Percentiles rank a stretch among this genome's conserved stretches.
Conservation (phyloP, 768 basidiomycete genomes). For the Exidia glandulosa region DNA sequence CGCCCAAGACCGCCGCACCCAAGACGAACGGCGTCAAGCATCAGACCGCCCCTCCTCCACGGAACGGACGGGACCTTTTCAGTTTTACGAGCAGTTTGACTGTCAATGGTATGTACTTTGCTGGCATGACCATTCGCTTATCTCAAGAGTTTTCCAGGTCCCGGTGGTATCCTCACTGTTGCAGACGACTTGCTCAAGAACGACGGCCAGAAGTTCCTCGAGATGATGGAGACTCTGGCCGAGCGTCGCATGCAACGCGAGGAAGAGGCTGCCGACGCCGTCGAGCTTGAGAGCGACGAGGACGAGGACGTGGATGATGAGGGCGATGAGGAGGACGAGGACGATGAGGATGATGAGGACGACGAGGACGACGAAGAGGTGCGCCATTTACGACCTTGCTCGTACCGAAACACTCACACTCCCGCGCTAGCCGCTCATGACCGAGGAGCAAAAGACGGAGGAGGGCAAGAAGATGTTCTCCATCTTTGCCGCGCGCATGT, state of each 20-base stretch:
- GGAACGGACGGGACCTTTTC: constrained; percentile 58
- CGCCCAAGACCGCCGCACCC: background rate
- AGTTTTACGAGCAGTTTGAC: constrained; percentile 76
- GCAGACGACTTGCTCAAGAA: constrained; percentile 98
- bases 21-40: background rate
- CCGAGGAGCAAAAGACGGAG: constrained; percentile 97
- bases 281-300: constrained; percentile 48
- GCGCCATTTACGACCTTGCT: constrained; percentile 8
- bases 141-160: constrained; percentile 33
- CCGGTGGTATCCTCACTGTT: constrained; percentile 93
- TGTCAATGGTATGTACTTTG: constrained; percentile 51
- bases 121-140: constrained; percentile 8
- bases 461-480: constrained; percentile 99
- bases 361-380: constrained; percentile 36
- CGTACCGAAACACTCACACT: constrained; percentile 1
- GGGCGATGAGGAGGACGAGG: constrained; percentile 49
- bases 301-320: constrained; percentile 52
- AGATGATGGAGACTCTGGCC: constrained; percentile 99
- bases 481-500: constrained; percentile 98
- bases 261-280: constrained; percentile 45
- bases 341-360: constrained; percentile 57
- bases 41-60: constrained; percentile 8
- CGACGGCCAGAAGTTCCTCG: constrained; percentile 96
- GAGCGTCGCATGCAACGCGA: constrained; percentile 89
- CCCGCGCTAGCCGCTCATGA: constrained; percentile 45